These are phyloP conservation scores for Fusarium neocosmosporiellum DNA, from an alignment of 2,329 filamentous ascomycete genomes.

Conservation along the genomic window DNA sequence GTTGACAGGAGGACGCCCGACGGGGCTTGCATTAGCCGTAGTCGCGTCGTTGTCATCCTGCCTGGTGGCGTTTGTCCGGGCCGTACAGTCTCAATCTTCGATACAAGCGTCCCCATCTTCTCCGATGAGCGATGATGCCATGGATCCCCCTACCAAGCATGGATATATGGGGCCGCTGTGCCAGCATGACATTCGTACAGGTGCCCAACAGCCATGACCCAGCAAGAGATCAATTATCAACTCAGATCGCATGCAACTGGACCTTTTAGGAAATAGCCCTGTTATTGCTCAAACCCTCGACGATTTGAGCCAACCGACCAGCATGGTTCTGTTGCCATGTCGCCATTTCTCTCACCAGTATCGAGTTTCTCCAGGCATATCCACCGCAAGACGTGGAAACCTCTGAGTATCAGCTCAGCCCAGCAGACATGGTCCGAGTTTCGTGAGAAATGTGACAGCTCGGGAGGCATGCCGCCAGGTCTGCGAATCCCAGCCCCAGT, in stretches of 20 bases:
- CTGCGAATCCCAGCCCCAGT: not conserved
- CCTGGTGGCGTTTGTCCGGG: conserved; percentile 28
- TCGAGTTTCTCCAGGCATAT: not conserved
- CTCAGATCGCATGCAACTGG: conserved; percentile 6
- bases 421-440: not conserved
- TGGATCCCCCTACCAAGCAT: conserved; percentile 21
- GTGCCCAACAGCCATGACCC: conserved; percentile 13
- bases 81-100: conserved; percentile 33
- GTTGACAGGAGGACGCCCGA: conserved; percentile 15
- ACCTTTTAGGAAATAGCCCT: not conserved
- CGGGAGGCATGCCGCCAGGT: not conserved
- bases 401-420: not conserved
- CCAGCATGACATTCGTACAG: conserved; percentile 23
- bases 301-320: not conserved
- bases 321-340: not conserved
- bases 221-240: conserved; percentile 8
- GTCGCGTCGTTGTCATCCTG: conserved; percentile 27
- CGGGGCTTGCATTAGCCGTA: conserved; percentile 40
- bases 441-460: conserved; percentile 3
- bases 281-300: not conserved
- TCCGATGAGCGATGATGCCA: conserved; percentile 35
- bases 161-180: conserved; percentile 18
- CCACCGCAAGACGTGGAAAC: not conserved
- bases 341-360: not conserved
- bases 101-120: conserved; percentile 34